phyloP scores from a whole-genome alignment of 768 basidiomycete genomes.

The Trametes punicea region DNA sequence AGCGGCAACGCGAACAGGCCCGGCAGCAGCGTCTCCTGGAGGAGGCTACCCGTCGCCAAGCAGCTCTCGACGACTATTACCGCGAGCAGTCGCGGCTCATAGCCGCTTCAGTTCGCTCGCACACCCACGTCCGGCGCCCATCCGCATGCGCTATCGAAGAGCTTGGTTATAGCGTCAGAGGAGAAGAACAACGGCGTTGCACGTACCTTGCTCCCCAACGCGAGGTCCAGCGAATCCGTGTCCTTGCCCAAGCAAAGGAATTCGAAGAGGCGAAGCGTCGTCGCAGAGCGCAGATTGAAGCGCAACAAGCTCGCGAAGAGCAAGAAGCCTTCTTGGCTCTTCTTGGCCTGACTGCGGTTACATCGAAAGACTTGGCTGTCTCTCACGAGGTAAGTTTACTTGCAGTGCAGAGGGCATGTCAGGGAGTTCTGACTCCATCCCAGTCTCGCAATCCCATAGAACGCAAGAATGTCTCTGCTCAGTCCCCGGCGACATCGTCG shows the following conservation, averaged over 20 bases:
- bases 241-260: neutral
- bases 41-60: constrained; percentile 7
- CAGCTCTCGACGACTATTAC: constrained; percentile 14
- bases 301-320: neutral
- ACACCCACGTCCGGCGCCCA: neutral
- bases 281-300: neutral
- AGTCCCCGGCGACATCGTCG: neutral
- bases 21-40: neutral
- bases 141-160: neutral
- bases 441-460: neutral
- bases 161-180: neutral
- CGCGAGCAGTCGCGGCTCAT: constrained; percentile 9
- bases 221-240: neutral
- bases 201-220: constrained; percentile 10
- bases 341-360: neutral
- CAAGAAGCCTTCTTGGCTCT: neutral
- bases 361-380: neutral
- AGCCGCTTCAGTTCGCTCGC: neutral
- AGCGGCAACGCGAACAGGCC: constrained; percentile 9
- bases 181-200: constrained; percentile 12
- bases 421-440: neutral
- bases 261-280: constrained; percentile 5
- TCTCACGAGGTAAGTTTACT: constrained; percentile 1
- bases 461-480: neutral
- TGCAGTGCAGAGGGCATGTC: neutral